Base-by-base conservation (phyloP, 179 eudicot species). In the Dionaea muscipula region DNA sequence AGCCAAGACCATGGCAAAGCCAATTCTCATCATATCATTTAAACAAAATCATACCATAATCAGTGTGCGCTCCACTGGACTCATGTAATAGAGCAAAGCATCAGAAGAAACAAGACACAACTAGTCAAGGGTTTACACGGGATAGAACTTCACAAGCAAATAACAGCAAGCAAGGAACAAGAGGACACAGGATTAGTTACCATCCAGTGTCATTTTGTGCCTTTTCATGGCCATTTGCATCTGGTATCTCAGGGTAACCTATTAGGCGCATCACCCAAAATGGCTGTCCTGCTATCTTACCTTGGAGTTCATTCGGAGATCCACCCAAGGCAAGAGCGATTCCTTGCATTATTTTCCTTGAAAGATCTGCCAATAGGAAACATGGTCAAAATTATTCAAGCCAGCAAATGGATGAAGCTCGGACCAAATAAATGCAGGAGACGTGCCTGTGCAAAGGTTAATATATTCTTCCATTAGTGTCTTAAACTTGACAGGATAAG, bases 61-160 rank as follows among this genome's bases (percentile, higher is more conserved):
- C 95, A 5, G 96, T 91, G 72, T 91, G 94, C 18, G 94, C 98
- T 53, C 95, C 98, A 58, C 96, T 91, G 80, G 28, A 59, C 63
- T 71, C 22, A 33, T 66, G 53, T 40, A 28, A 39, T 53, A 45
- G 54, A 60, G 35, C 27, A 67, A 60, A 56, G 24, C 35, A n/a
- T n/a, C n/a, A n/a, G n/a, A n/a, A n/a, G n/a, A n/a, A n/a, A n/a
- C n/a, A n/a, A n/a, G n/a, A n/a, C n/a, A n/a, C n/a, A n/a, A n/a
- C n/a, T n/a, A n/a, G n/a, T n/a, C n/a, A n/a, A n/a, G n/a, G n/a
- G n/a, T n/a, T n/a, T n/a, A n/a, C n/a, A n/a, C n/a, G n/a, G n/a
- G n/a, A n/a, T n/a, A n/a, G n/a, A n/a, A n/a, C n/a, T n/a, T n/a
- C n/a, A 57, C 39, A 40, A 20, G 21, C 22, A 37, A 47, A 44